These are phyloP conservation scores for Cyberlindnera petersonii DNA, from an alignment of 805 yeast genomes.

Conservation along the genomic window DNA sequence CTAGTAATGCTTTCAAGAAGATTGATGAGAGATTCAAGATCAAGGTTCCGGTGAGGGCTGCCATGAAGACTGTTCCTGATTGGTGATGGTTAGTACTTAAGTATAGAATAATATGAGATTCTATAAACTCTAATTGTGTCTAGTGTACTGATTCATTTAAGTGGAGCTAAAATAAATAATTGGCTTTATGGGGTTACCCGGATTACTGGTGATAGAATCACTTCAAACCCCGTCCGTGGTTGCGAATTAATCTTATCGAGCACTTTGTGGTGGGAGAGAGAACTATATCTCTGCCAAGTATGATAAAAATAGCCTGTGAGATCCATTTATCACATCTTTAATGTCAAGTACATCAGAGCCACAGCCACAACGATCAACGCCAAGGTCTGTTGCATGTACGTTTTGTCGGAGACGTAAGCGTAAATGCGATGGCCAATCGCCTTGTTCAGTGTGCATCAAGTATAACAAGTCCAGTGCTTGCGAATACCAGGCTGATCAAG, in stretches of 20 bases:
- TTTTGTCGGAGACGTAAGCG: constrained; percentile 40
- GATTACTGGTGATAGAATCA: no score
- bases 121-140: no score
- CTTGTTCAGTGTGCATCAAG: constrained; percentile 41
- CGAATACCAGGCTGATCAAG: constrained; percentile 25
- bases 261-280: no score
- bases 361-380: not conserved
- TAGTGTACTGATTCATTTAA: no score
- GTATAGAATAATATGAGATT: no score
- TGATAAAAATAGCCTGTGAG: not conserved
- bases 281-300: no score
- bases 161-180: no score
- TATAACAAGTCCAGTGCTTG: constrained; percentile 25
- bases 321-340: not conserved
- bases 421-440: constrained; percentile 43
- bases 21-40: constrained; percentile 24
- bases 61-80: constrained; percentile 9
- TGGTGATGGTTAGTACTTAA: no score
- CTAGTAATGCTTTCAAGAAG: constrained; percentile 16
- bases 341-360: not conserved
- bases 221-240: no score
- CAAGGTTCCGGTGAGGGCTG: constrained; percentile 24
- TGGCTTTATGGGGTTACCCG: no score
- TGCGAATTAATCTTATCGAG: no score
- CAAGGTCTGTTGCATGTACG: constrained; percentile 35